A percentile compares a stretch with the other conserved stretches of the same genome.
These are phyloP conservation scores for Axilococcus clingmanii DNA, from an alignment of 139 green algal species.

Conservation along the genomic window DNA sequence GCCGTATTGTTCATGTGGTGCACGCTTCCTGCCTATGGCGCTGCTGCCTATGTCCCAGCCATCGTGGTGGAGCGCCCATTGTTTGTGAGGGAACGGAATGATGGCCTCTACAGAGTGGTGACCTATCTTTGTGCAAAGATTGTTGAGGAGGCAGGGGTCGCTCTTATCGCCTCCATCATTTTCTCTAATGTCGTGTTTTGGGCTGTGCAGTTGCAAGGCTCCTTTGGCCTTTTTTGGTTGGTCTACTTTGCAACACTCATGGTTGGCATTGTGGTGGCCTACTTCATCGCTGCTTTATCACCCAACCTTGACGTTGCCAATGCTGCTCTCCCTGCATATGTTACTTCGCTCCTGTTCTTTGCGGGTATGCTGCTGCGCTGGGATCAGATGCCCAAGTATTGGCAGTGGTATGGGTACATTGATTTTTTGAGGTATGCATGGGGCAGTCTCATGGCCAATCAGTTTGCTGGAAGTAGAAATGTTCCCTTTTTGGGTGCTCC, in stretches of 20 bases:
- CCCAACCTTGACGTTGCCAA: slow-evolving; percentile 81
- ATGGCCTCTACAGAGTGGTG: slow-evolving; percentile 67
- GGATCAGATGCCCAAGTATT: slow-evolving; percentile 50
- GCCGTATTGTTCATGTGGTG: slow-evolving; percentile 69
- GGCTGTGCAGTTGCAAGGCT: slow-evolving; percentile 42
- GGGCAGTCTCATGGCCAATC: slow-evolving; percentile 35
- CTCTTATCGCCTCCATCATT: slow-evolving; percentile 14
- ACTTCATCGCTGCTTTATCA: slow-evolving; percentile 56
- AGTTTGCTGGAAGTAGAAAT: slow-evolving; percentile 30
- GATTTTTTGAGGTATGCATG: slow-evolving; percentile 22
- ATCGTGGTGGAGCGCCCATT: slow-evolving; percentile 70
- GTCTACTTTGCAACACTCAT: slow-evolving; percentile 41
- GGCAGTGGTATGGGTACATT: slow-evolving; percentile 45
- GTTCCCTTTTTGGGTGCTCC: background rate
- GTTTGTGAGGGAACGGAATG: slow-evolving; percentile 64
- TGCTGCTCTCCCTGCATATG: slow-evolving; percentile 26
- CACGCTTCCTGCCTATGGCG: slow-evolving; percentile 59
- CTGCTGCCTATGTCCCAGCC: slow-evolving; percentile 63
- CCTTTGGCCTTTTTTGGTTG: slow-evolving; percentile 50
- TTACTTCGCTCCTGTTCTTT: slow-evolving; percentile 43
- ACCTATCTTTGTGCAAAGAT: slow-evolving; percentile 74
- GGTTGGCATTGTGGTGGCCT: slow-evolving; percentile 45
- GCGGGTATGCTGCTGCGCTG: slow-evolving; percentile 32
- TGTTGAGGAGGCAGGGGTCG: slow-evolving; percentile 45
- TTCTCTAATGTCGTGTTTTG: slow-evolving; percentile 46